Conservation (phyloP, 345 rosid species). For the Moricandia arvensis region DNA sequence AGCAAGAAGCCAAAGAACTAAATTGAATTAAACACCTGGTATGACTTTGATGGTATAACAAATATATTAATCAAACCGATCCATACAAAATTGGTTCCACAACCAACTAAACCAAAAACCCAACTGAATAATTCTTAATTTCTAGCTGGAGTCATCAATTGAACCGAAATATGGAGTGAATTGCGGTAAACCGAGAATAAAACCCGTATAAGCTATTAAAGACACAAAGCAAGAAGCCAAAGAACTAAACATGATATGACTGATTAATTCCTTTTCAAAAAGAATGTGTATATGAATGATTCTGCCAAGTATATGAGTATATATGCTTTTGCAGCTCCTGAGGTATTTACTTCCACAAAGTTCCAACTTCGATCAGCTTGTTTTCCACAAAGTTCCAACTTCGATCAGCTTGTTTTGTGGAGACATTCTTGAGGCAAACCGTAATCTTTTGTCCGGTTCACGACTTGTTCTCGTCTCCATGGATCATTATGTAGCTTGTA, state of each 20-base stretch:
- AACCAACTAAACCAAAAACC: not conserved
- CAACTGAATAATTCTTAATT: not conserved
- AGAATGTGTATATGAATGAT: constrained; percentile 11
- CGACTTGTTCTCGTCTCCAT: constrained; percentile 61
- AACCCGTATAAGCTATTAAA: not conserved
- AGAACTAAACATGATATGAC: not conserved
- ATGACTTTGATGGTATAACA: not conserved
- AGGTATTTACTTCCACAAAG: constrained; percentile 24
- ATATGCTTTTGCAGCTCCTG: constrained; percentile 21
- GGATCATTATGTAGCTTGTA: constrained; percentile 84
- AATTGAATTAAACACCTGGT: not conserved
- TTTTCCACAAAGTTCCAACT: constrained; percentile 19
- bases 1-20: not conserved
- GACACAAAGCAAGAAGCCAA: not conserved
- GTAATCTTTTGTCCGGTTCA: constrained; percentile 45
- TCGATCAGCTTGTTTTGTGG: constrained; percentile 32
- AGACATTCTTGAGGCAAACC: constrained; percentile 80
- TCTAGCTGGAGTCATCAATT: not conserved
- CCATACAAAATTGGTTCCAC: not conserved
- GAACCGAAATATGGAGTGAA: constrained; percentile 1
- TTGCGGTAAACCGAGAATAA: constrained; percentile 3
- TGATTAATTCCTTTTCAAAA: constrained; percentile 16
- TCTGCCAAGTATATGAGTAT: constrained; percentile 13
- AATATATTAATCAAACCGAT: not conserved
- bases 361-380: constrained; percentile 32